Base-by-base conservation (phyloP, 2,329 filamentous ascomycete genomes). In the Neofusicoccum ribis region DNA sequence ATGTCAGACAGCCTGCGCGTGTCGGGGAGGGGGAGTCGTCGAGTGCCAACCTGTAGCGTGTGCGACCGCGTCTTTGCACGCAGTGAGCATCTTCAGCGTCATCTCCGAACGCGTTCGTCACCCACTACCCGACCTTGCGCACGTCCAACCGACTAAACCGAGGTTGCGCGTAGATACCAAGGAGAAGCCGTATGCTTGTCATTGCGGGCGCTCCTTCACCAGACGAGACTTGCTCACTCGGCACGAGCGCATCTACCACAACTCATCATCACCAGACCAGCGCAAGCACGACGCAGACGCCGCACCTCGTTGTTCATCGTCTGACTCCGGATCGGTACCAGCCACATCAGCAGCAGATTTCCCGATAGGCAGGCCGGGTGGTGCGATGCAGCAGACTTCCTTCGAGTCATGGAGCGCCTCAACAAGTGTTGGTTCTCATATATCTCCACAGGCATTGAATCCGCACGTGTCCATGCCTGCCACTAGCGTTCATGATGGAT, bases 81-180 rank as follows among this genome's bases (percentile, higher is more conserved):
- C 41, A 47, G 43, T 14, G 59, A 62, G 15, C 59, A 62, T 36
- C 59, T 62, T 27, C 59, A 62, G 23, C 59, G 59, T 7, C 59
- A 62, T 20, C 44, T 62, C n/a, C 17, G 59, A 41, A 62, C 59
- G 17, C 72, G 72, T 74, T 65, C 52, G 72, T 73, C 60, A 34
- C 66, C 63, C 66, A 47, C 56, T 49, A 50, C 47, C 31, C 41
- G 17, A 50, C 49, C 27, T 31, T 5, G 27, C 44, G 64, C 60
- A 17, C n/a, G 63, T 7, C 54, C 54, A 52, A 54, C 68, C 72
- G 51, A 70, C 65, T 64, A 51, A 75, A 46, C 41, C 56, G 31
- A 47, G 31, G 43, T 20, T 20, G 27, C n/a, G 44, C n/a, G 31
- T 17, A 62, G 59, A 62, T 34, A 62, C 59, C 14, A 62, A 62